Evolutionary conservation across 192 early-diverging fungal species (phyloP).

Genomic region (Gryganskiella cystojenkinii): DNA sequence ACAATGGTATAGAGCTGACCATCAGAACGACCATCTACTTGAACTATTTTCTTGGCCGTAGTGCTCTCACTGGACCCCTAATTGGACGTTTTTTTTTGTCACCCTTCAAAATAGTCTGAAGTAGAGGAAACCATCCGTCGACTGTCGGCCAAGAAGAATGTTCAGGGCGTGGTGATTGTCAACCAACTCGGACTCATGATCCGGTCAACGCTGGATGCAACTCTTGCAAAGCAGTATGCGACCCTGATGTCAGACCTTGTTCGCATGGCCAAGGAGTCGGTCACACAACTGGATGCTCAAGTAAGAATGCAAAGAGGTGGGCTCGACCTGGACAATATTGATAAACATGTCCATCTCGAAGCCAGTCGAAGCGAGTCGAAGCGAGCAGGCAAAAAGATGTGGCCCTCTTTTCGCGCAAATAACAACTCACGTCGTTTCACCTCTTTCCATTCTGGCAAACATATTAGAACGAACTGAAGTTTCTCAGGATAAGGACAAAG

Average conservation of each 20-base stretch:
- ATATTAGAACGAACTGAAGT: slow-evolving; percentile 94
- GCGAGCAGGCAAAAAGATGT: too few species aligned
- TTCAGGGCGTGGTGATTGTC: slow-evolving; percentile 91
- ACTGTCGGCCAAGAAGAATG: slow-evolving; percentile 88
- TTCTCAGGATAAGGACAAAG: slow-evolving; percentile 92
- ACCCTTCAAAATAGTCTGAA: slow-evolving; percentile 57
- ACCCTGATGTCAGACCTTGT: slow-evolving; percentile 87
- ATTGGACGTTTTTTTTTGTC: neutral
- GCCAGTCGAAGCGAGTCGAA: too few species aligned
- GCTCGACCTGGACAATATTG: neutral
- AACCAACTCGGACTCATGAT: slow-evolving; percentile 94
- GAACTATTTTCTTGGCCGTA: too few species aligned
- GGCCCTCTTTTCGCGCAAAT: too few species aligned
- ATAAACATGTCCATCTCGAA: too few species aligned
- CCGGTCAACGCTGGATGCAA: slow-evolving; percentile 85
- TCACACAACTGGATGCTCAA: slow-evolving; percentile 86
- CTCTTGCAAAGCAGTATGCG: slow-evolving; percentile 84
- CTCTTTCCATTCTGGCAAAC: too few species aligned
- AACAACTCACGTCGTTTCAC: too few species aligned
- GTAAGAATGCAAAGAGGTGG: slow-evolving; percentile 50
- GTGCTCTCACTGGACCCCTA: too few species aligned
- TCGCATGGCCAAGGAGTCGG: slow-evolving; percentile 76
- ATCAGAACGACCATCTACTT: too few species aligned
- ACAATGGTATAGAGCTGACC: too few species aligned
- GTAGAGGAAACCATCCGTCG: slow-evolving; percentile 96